These are phyloP conservation scores for Nothomitra cinnamomea DNA, from an alignment of 2,329 filamentous ascomycete genomes.

Conservation along the genomic window DNA sequence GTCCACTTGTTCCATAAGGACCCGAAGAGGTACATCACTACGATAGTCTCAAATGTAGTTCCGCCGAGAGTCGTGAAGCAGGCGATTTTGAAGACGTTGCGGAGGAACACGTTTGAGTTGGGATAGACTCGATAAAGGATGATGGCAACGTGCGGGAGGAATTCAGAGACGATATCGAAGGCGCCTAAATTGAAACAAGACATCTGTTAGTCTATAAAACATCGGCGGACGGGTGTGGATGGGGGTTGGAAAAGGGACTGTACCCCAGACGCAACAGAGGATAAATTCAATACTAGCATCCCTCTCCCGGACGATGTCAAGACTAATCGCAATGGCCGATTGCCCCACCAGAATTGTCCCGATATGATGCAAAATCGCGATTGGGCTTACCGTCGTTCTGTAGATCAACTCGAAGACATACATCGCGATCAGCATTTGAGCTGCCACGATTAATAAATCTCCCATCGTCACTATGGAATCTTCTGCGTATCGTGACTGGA, in stretches of 20 bases:
- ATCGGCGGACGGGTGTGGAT: background rate
- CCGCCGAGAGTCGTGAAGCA: slow-evolving; percentile 23
- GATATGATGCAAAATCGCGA: slow-evolving; percentile 26
- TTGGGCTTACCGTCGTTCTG: slow-evolving; percentile 23
- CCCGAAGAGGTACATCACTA: slow-evolving; percentile 28
- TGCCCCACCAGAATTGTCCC: slow-evolving; percentile 26
- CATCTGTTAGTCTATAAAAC: background rate
- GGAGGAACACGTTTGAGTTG: slow-evolving; percentile 22
- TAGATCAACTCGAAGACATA: slow-evolving; percentile 30
- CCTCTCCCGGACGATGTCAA: slow-evolving; percentile 14
- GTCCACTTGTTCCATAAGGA: slow-evolving; percentile 26
- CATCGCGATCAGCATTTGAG: slow-evolving; percentile 28
- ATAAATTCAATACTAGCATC: slow-evolving; percentile 23
- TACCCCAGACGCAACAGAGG: slow-evolving; percentile 25
- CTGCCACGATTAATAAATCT: slow-evolving; percentile 23
- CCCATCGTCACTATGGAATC: slow-evolving; percentile 22
- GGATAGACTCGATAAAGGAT: slow-evolving; percentile 28
- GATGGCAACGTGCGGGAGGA: slow-evolving; percentile 29
- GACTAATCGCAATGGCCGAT: slow-evolving; percentile 24
- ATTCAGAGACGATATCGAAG: slow-evolving; percentile 30
- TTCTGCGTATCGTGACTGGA: slow-evolving; percentile 18
- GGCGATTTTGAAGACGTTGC: slow-evolving; percentile 22
- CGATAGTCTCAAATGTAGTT: slow-evolving; percentile 25
- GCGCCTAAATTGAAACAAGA: slow-evolving; percentile 18
- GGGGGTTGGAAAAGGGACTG: slow-evolving; percentile 4